A percentile compares a stretch with the other conserved stretches of the same genome.
Conservation (phyloP, 306 rosid genomes). For the Clitoria ternatea region DNA sequence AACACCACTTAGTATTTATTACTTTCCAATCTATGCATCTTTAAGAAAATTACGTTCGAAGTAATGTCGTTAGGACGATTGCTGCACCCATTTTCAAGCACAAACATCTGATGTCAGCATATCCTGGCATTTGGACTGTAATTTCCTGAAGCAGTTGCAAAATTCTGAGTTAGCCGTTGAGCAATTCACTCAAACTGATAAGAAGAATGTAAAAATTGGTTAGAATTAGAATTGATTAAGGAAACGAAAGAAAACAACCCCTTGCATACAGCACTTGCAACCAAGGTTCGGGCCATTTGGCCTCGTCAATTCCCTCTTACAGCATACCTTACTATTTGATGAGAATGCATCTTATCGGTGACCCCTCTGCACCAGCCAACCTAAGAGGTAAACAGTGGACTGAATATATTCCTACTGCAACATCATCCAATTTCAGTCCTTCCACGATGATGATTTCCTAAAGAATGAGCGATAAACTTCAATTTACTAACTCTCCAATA, state of each 20-base stretch:
- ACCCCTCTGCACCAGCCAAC: constrained; percentile 66
- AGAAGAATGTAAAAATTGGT: neutral
- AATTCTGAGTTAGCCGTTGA: neutral
- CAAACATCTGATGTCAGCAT: neutral
- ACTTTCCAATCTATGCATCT: neutral
- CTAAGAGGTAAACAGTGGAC: constrained; percentile 67
- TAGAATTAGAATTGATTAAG: neutral
- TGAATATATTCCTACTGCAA: constrained; percentile 46
- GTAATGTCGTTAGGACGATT: neutral
- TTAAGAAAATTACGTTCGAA: neutral
- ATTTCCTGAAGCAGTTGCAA: constrained; percentile 5
- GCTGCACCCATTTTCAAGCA: neutral
- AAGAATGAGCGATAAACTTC: neutral
- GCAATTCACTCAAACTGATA: neutral
- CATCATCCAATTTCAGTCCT: constrained; percentile 56
- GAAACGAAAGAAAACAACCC: constrained; percentile 7
- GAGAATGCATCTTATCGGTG: constrained; percentile 72
- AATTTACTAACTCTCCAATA: too few species aligned
- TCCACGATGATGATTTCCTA: constrained; percentile 78
- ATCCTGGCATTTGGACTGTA: neutral
- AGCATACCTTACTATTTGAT: constrained; percentile 27
- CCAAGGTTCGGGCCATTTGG: too few species aligned
- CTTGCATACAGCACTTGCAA: neutral
- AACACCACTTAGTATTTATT: neutral
- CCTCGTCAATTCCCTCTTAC: too few species aligned